phyloP scores from a whole-genome alignment of 768 basidiomycete genomes.

The Galerina marginata region DNA sequence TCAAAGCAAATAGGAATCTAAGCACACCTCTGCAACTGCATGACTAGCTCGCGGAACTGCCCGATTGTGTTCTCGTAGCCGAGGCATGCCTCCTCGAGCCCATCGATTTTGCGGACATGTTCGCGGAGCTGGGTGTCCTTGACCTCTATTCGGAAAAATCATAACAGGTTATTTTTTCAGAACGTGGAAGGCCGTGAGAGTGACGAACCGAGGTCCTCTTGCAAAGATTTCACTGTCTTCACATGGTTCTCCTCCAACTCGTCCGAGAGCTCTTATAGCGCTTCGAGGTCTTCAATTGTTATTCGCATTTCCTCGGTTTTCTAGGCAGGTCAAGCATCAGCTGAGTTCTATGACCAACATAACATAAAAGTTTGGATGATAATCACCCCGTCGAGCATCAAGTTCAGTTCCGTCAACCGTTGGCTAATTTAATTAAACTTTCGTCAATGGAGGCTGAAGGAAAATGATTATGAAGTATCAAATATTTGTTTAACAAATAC shows the following conservation, averaged over 20 bases:
- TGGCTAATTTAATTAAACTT: conserved; percentile 77
- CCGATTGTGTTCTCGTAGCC: conserved; percentile 88
- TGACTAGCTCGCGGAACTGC: conserved; percentile 93
- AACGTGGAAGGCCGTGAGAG: neutral
- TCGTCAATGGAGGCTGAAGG: conserved; percentile 77
- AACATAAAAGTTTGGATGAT: neutral
- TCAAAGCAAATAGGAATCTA: neutral
- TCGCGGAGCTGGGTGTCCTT: conserved; percentile 78
- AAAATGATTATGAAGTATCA: neutral
- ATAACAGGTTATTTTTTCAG: neutral
- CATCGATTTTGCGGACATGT: conserved; percentile 63
- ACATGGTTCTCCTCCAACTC: conserved; percentile 97
- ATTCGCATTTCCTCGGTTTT: conserved; percentile 98
- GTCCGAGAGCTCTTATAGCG: conserved; percentile 94
- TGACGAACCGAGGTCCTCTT: conserved; percentile 83
- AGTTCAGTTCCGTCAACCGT: conserved; percentile 92
- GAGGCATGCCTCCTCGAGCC: conserved; percentile 77
- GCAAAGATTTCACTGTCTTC: conserved; percentile 90
- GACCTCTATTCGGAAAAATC: conserved; percentile 63
- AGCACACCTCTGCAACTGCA: conserved; percentile 76
- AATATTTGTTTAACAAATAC: neutral
- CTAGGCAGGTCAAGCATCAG: no score
- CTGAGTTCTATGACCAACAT: neutral
- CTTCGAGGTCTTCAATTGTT: conserved; percentile 94
- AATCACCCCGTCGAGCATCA: conserved; percentile 87